Percentiles rank a stretch among this genome's conserved stretches.
phyloP scores from a whole-genome alignment of 2,329 filamentous ascomycete genomes.

The Alternaria viburni region DNA sequence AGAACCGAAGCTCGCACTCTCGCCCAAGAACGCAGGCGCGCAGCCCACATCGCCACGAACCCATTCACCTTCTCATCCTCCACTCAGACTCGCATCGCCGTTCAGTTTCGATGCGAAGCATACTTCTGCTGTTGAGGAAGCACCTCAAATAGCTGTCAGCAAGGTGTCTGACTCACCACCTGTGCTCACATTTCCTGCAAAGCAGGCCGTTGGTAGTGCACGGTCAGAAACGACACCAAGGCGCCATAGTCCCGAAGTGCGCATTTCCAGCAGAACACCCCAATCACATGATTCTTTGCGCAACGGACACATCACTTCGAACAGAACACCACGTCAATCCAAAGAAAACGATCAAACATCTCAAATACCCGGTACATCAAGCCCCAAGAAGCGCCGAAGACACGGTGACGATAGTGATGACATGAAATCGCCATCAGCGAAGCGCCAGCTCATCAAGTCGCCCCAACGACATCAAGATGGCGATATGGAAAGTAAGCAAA shows the following conservation, averaged over 20 bases:
- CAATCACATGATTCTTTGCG: not conserved
- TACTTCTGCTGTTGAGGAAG: not conserved
- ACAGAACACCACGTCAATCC: not conserved
- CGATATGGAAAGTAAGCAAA: not conserved
- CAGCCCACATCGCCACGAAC: not conserved
- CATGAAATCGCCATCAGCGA: not conserved
- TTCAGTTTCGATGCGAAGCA: conserved; percentile 1
- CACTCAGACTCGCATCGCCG: conserved; percentile 19
- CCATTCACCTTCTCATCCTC: not conserved
- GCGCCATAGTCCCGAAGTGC: conserved; percentile 13
- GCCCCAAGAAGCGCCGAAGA: conserved; percentile 9
- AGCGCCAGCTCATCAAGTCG: not conserved
- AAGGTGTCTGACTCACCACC: conserved; percentile 5
- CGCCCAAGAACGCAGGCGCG: not conserved
- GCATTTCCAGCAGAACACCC: conserved; percentile 2
- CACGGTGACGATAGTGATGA: not conserved
- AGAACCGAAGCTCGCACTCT: not conserved
- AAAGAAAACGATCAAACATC: not conserved
- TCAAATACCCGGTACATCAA: not conserved
- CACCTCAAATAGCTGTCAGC: not conserved
- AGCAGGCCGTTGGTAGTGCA: not conserved
- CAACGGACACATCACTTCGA: not conserved
- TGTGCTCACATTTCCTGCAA: not conserved
- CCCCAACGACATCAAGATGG: not conserved
- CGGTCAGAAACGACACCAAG: not conserved